These are phyloP conservation scores for Solanum virginianum DNA, from an alignment of 257 asterid genomes.

Conservation along the genomic window DNA sequence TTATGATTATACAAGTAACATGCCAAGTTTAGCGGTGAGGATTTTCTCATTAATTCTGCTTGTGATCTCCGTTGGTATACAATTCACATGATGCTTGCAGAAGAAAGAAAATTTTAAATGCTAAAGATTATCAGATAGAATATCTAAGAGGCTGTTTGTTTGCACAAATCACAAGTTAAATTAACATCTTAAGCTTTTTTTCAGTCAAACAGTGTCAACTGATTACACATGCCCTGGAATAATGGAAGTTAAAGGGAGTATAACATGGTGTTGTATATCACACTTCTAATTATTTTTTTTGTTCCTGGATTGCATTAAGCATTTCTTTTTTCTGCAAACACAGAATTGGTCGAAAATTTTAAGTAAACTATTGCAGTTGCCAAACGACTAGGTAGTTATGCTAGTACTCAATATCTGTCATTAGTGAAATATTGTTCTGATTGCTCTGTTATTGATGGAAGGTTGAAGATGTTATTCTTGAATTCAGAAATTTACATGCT, in stretches of 20 bases:
- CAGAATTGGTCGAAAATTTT: background rate
- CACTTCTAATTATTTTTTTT: background rate
- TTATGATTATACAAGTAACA: slow-evolving; percentile 38
- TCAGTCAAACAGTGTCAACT: background rate
- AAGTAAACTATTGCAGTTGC: background rate
- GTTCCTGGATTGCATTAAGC: background rate
- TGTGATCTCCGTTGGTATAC: slow-evolving; percentile 24
- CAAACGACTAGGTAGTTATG: background rate
- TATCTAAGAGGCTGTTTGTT: background rate
- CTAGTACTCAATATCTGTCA: background rate
- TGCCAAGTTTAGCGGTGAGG: slow-evolving; percentile 66
- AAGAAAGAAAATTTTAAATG: background rate
- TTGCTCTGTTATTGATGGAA: slow-evolving; percentile 15
- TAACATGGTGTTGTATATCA: background rate
- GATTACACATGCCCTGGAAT: background rate
- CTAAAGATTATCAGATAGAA: background rate
- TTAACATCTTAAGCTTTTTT: background rate
- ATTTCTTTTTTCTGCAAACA: background rate
- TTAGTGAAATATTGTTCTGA: background rate
- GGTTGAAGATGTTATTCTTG: slow-evolving; percentile 58
- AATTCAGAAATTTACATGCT: slow-evolving; percentile 38
- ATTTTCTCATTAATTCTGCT: slow-evolving; percentile 42
- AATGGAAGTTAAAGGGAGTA: background rate
- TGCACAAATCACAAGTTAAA: background rate
- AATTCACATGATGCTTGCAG: background rate